A percentile compares a stretch with the other conserved stretches of the same genome.
Conservation (phyloP, 768 basidiomycete species). For the Artomyces pyxidatus region DNA sequence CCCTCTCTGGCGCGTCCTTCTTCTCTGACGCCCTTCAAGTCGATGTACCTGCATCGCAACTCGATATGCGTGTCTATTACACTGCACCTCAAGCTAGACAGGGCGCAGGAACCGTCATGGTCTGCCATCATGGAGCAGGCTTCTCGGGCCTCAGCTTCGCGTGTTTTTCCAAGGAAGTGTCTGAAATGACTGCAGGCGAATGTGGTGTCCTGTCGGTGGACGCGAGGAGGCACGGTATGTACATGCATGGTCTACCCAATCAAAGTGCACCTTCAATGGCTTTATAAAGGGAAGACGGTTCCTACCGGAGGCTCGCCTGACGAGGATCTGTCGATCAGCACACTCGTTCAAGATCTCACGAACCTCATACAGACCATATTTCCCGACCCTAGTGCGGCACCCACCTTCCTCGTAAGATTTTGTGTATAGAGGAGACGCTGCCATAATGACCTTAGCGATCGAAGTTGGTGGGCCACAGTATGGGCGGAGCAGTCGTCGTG, state of each 20-base stretch:
- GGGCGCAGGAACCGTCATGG: slow-evolving; percentile 55
- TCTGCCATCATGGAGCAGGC: slow-evolving; percentile 95
- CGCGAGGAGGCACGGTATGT: slow-evolving; percentile 79
- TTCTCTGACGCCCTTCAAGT: slow-evolving; percentile 80
- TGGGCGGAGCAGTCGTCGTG: slow-evolving; percentile 89
- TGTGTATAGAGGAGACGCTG: too few species aligned
- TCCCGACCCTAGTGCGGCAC: slow-evolving; percentile 51
- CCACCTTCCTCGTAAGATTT: slow-evolving; percentile 70
- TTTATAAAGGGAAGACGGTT: slow-evolving; percentile 54
- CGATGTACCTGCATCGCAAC: slow-evolving; percentile 46
- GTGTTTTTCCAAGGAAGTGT: slow-evolving; percentile 76
- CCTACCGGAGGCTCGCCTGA: slow-evolving; percentile 30
- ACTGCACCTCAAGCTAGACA: slow-evolving; percentile 52
- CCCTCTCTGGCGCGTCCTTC: slow-evolving; percentile 70
- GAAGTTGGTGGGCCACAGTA: slow-evolving; percentile 89
- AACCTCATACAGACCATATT: slow-evolving; percentile 62
- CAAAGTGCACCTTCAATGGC: too few species aligned
- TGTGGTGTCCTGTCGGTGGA: slow-evolving; percentile 80
- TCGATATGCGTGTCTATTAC: slow-evolving; percentile 79
- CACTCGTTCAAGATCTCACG: slow-evolving; percentile 68
- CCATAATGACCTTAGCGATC: too few species aligned
- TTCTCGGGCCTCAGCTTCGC: slow-evolving; percentile 89
- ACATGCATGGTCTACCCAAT: too few species aligned
- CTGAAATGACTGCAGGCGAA: slow-evolving; percentile 50
- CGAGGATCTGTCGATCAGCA: slow-evolving; percentile 63